Percentiles rank a stretch among this genome's conserved stretches.
phyloP scores from a whole-genome alignment of 495 filamentous ascomycete genomes.

The Aspergillus nidulans region DNA sequence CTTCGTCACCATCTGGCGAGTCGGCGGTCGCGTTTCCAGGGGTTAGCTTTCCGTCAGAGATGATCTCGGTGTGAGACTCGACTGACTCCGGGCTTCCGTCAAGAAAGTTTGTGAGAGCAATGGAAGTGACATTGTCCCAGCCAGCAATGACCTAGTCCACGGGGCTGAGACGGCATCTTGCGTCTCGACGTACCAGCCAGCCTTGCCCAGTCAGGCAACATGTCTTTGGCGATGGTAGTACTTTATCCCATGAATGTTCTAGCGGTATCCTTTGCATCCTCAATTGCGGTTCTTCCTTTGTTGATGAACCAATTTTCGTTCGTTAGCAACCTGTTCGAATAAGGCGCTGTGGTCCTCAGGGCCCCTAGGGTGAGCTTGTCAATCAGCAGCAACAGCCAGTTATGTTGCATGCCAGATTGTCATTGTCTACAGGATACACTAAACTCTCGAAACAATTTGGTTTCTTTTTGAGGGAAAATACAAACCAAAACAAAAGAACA shows the following conservation, averaged over 20 bases:
- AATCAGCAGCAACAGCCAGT: constrained; percentile 24
- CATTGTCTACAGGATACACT: no score
- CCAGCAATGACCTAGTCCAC: constrained; percentile 18
- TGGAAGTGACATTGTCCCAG: constrained; percentile 10
- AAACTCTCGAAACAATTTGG: no score
- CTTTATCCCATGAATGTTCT: not conserved
- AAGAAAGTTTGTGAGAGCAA: no score
- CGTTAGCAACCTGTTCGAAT: not conserved
- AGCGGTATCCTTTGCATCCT: no score
- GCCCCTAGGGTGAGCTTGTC: constrained; percentile 23
- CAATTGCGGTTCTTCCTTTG: no score
- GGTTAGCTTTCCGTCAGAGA: constrained; percentile 27
- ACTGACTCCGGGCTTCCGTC: no score
- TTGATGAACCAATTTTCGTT: not conserved
- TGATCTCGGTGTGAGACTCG: constrained; percentile 11
- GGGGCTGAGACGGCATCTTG: constrained; percentile 19
- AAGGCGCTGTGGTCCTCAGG: constrained; percentile 10
- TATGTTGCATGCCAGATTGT: no score
- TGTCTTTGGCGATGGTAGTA: not conserved
- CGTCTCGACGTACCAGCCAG: not conserved
- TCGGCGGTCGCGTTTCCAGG: constrained; percentile 10
- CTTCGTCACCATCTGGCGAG: not conserved
- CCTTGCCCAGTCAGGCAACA: not conserved
- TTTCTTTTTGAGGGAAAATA: no score
- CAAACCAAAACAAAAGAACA: no score